Base-by-base conservation (phyloP, 257 asterid genomes). In the Solanum arcanum region DNA sequence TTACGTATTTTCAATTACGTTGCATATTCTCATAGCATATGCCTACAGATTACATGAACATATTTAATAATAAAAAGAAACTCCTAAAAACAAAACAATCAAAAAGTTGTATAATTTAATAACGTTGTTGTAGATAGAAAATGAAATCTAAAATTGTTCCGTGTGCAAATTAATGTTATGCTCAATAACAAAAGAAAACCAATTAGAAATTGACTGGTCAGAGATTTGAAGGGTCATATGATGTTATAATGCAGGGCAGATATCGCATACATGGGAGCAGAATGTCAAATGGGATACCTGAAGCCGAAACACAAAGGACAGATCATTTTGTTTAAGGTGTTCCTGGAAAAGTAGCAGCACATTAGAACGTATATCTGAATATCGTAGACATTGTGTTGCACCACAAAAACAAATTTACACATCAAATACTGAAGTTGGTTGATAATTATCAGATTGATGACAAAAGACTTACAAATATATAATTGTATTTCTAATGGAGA, bases 311-410 rank as follows among this genome's bases (percentile, higher is more conserved):
- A 97, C 98, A 86, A 97, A 97, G 88, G 99, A 97, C 89, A 93
- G 94, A 90, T 96, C 99, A 92, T 96, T 95, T 92, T 97, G 99
- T 88, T 96, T 96, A 89, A 97, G 95, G 90, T 97, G 99, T 88
- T 96, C 99, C 99, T 97, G 98, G 80, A 86, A 86, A 92, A 84
- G 82, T 33, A 90, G 78, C 77, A 90, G 81, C 88, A 87, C 60
- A 76, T 89, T 69, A 86, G 87, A 89, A 87, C 68, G 77, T 41
- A 84, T 27, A 62, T 81, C 29, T 18, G 46, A 49, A 81, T 49
- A 29, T 29, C 12, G 16, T 20, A 81, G 37, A 31, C 46, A 4
- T 31, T 49, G 20, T 10, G 35, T 29, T 29, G 49, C 69, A 81
- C 69, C 85, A 49, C 20, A 16, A 81, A 81, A 81, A 29, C 21